Percentiles rank a stretch among this genome's conserved stretches.
phyloP scores from a whole-genome alignment of 2,329 filamentous ascomycete genomes.

The Colletotrichum agaves region DNA sequence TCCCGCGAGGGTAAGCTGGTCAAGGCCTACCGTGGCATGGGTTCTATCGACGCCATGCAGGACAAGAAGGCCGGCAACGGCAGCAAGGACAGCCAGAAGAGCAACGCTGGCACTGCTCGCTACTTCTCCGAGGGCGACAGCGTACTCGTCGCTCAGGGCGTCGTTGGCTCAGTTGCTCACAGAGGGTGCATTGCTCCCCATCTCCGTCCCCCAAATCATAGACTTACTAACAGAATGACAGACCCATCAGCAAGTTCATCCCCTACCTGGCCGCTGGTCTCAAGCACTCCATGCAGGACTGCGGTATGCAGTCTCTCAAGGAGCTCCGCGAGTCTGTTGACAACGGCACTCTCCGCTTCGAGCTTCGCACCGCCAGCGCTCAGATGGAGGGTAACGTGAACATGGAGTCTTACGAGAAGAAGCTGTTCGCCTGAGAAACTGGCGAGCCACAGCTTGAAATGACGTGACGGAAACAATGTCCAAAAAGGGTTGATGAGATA shows the following conservation, averaged over 20 bases:
- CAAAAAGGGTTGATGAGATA: conserved; percentile 11
- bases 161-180: conserved; percentile 86
- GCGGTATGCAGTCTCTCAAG: conserved; percentile 82
- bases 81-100: conserved; percentile 77
- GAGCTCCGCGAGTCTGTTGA: conserved; percentile 81
- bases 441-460: conserved; percentile 8
- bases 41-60: conserved; percentile 98
- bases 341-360: conserved; percentile 85
- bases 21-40: conserved; percentile 99
- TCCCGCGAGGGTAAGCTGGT: conserved; percentile 97
- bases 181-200: conserved; percentile 62
- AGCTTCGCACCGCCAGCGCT: conserved; percentile 92
- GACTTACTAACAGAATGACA: conserved; percentile 47
- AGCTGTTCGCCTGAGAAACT: conserved; percentile 83
- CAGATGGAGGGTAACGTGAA: conserved; percentile 98
- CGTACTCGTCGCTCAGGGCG: conserved; percentile 95
- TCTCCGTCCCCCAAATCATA: neutral
- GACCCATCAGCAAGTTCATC: conserved; percentile 92
- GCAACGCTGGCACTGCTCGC: conserved; percentile 94
- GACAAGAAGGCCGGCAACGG: conserved; percentile 92
- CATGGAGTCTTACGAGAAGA: conserved; percentile 99
- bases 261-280: conserved; percentile 95
- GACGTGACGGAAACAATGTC: conserved; percentile 21
- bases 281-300: conserved; percentile 97
- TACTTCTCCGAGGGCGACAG: conserved; percentile 99